These are phyloP conservation scores for Miamiensis avidus DNA, from an alignment of 169 alveolate species.

Conservation along the genomic window DNA sequence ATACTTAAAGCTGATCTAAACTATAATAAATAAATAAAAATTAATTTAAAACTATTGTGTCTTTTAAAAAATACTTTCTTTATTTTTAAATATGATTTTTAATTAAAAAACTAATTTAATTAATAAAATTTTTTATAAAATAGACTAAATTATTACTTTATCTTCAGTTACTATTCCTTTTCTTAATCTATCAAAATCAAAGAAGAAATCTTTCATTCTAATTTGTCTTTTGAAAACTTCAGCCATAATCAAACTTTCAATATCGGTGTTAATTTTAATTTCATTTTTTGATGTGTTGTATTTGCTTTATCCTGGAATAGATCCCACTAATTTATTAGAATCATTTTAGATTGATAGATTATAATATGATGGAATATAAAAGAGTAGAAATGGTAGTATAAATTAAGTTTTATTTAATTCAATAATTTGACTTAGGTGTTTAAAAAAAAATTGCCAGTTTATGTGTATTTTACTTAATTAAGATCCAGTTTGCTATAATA, in stretches of 20 bases:
- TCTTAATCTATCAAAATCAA: slow-evolving; percentile 82
- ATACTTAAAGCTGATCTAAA: slow-evolving; percentile 69
- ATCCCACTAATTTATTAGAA: too few species aligned
- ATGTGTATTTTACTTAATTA: too few species aligned
- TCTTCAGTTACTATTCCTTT: slow-evolving; percentile 74
- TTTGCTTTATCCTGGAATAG: not conserved
- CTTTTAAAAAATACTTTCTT: not conserved
- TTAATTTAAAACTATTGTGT: slow-evolving; percentile 47
- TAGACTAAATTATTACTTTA: slow-evolving; percentile 66
- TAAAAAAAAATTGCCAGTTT: too few species aligned
- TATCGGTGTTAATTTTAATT: slow-evolving; percentile 25
- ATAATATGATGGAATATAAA: too few species aligned
- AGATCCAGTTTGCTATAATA: too few species aligned
- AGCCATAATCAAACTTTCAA: slow-evolving; percentile 37
- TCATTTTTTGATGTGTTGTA: slow-evolving; percentile 21
- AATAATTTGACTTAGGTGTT: too few species aligned
- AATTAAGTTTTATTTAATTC: too few species aligned
- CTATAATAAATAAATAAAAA: slow-evolving; percentile 26
- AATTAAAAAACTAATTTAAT: not conserved
- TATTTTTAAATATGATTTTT: not conserved
- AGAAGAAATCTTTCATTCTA: slow-evolving; percentile 79
- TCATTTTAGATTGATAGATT: too few species aligned
- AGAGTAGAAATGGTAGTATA: too few species aligned
- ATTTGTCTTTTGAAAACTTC: slow-evolving; percentile 50
- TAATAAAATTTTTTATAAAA: slow-evolving; percentile 53